Conservation (phyloP, 2,329 filamentous ascomycete species). For the Cladosporium phlei region DNA sequence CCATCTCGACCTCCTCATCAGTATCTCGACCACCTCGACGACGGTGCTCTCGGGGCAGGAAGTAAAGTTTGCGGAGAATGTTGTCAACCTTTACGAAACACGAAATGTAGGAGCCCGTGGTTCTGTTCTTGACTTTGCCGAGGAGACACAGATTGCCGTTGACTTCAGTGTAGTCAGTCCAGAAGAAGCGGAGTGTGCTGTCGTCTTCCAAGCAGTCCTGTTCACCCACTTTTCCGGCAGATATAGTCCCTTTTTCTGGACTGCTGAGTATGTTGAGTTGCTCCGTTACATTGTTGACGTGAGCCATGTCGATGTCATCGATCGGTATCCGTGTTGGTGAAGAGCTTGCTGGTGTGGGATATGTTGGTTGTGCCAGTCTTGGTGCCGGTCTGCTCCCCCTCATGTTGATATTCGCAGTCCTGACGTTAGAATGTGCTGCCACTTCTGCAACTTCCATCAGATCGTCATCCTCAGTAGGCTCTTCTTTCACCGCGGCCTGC, state of each 20-base stretch:
- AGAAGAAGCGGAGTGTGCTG: slow-evolving; percentile 89
- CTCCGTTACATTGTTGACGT: slow-evolving; percentile 83
- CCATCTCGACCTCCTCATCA: slow-evolving; percentile 75
- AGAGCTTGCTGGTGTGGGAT: slow-evolving; percentile 69
- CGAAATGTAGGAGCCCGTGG: slow-evolving; percentile 72
- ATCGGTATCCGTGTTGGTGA: slow-evolving; percentile 63
- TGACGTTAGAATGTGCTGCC: slow-evolving; percentile 59
- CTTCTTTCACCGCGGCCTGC: slow-evolving; percentile 61
- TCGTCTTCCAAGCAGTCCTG: slow-evolving; percentile 89
- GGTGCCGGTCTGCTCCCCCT: slow-evolving; percentile 72
- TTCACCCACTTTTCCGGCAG: slow-evolving; percentile 74
- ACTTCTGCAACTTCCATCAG: slow-evolving; percentile 82
- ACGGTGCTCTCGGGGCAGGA: slow-evolving; percentile 71
- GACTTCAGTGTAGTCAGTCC: slow-evolving; percentile 92
- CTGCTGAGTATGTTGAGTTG: slow-evolving; percentile 82
- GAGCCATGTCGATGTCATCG: slow-evolving; percentile 62
- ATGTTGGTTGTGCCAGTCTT: slow-evolving; percentile 62
- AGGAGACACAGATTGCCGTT: slow-evolving; percentile 90
- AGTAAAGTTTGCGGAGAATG: slow-evolving; percentile 85
- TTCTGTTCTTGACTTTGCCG: slow-evolving; percentile 91
- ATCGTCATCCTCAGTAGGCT: slow-evolving; percentile 69
- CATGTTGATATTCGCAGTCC: slow-evolving; percentile 73
- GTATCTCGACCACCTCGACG: slow-evolving; percentile 61
- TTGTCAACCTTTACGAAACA: slow-evolving; percentile 97
- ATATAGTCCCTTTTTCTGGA: slow-evolving; percentile 60